Conservation (phyloP, 805 yeast genomes). For the Cyberlindnera euphorbiae region DNA sequence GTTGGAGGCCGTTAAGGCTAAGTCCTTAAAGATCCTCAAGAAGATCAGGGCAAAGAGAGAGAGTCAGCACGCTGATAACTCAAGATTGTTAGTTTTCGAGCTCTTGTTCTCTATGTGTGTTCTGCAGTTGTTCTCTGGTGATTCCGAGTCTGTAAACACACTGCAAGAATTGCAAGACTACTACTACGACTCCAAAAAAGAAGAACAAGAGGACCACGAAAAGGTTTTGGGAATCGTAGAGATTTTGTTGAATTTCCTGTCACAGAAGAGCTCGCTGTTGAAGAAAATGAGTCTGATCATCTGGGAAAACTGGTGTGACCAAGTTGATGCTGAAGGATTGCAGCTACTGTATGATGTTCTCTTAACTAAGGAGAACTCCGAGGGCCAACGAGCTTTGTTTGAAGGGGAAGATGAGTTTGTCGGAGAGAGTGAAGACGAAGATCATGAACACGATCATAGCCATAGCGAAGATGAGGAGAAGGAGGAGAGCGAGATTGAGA, state of each 20-base stretch:
- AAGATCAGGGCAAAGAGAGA: conserved; percentile 35
- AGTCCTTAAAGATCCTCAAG: conserved; percentile 45
- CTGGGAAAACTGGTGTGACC: conserved; percentile 52
- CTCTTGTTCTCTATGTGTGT: conserved; percentile 71
- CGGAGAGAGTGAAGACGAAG: conserved; percentile 43
- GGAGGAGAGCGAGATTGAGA: conserved; percentile 30
- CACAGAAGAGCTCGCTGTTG: conserved; percentile 53
- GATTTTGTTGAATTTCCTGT: conserved; percentile 49
- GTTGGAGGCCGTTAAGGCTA: conserved; percentile 41
- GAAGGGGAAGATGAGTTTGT: conserved; percentile 53
- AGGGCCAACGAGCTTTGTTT: conserved; percentile 75
- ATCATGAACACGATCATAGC: conserved; percentile 32
- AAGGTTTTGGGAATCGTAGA: conserved; percentile 52
- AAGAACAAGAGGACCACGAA: conserved; percentile 37
- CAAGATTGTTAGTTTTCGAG: conserved; percentile 62
- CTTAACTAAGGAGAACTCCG: conserved; percentile 66
- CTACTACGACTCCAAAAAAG: conserved; percentile 42
- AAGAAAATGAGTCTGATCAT: conserved; percentile 52
- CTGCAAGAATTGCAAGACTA: conserved; percentile 68
- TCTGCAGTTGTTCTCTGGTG: conserved; percentile 73
- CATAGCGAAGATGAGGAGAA: conserved; percentile 32
- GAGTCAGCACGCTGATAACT: conserved; percentile 24
- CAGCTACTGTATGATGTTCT: conserved; percentile 50
- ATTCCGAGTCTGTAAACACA: conserved; percentile 67
- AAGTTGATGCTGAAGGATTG: conserved; percentile 41